Conservation (phyloP, 2,329 filamentous ascomycete genomes). For the Cladosporium sp. region DNA sequence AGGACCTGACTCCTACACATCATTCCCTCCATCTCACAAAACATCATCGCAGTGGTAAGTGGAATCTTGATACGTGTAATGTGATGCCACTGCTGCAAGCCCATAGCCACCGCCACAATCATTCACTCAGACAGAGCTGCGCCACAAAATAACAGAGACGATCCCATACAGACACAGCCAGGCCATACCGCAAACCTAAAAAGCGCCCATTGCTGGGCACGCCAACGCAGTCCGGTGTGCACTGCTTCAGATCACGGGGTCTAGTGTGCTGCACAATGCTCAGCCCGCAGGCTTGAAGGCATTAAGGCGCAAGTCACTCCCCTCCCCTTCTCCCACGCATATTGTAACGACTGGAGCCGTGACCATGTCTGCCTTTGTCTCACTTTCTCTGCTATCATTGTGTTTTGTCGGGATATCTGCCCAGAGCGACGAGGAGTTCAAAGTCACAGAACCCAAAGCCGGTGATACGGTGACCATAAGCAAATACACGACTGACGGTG, state of each 20-base stretch:
- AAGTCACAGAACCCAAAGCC: background rate
- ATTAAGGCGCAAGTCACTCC: background rate
- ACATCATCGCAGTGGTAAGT: background rate
- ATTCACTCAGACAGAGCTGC: background rate
- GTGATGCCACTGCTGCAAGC: background rate
- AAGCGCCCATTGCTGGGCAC: conserved; percentile 10
- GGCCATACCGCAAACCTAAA: background rate
- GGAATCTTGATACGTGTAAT: background rate
- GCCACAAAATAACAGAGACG: background rate
- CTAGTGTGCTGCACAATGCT: background rate
- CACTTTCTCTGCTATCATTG: background rate
- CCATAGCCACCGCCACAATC: background rate
- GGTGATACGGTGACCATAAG: conserved; percentile 11
- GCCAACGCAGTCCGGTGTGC: conserved; percentile 11
- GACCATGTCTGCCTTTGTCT: background rate
- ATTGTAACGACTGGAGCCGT: background rate
- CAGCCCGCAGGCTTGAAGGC: background rate
- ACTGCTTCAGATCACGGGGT: conserved; percentile 13
- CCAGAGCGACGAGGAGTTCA: background rate
- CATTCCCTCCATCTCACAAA: background rate
- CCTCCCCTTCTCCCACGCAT: background rate
- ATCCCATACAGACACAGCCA: background rate
- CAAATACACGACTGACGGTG: background rate
- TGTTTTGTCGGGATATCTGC: background rate
- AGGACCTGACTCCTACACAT: background rate